Conservation (phyloP, 768 basidiomycete genomes). For the Scleroderma citrinum region DNA sequence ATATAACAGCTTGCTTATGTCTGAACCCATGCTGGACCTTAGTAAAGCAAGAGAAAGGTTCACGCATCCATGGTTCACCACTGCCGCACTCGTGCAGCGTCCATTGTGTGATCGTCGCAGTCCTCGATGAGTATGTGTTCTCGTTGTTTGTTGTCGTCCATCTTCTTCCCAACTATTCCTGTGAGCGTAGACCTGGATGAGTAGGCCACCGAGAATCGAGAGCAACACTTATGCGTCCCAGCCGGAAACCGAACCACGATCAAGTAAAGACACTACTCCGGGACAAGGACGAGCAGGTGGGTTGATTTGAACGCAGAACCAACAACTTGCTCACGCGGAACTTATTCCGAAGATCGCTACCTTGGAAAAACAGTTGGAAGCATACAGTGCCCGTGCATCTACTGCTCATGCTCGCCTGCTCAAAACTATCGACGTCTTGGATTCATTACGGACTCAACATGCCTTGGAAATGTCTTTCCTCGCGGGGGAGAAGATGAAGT, state of each 20-base stretch:
- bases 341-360: conserved; percentile 18
- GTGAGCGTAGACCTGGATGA: background rate
- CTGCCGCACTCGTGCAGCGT: too few species aligned
- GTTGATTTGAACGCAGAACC: conserved; percentile 1
- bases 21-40: conserved; percentile 2
- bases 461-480: conserved; percentile 34
- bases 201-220: background rate
- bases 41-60: background rate
- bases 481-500: conserved; percentile 25
- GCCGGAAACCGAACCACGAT: conserved; percentile 12
- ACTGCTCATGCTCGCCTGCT: conserved; percentile 42
- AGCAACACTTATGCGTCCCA: conserved; percentile 19
- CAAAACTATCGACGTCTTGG: conserved; percentile 45
- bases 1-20: conserved; percentile 1
- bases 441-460: conserved; percentile 36
- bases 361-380: conserved; percentile 29
- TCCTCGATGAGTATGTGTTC: too few species aligned
- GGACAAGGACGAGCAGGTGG: conserved; percentile 25
- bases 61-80: background rate
- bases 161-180: background rate
- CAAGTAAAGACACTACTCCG: conserved; percentile 12
- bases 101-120: too few species aligned
- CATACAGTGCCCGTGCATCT: conserved; percentile 34
- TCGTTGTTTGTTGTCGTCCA: too few species aligned
- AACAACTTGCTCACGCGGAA: background rate